Base-by-base conservation (phyloP, 2,329 filamentous ascomycete genomes). In the Colletotrichum noveboracense region DNA sequence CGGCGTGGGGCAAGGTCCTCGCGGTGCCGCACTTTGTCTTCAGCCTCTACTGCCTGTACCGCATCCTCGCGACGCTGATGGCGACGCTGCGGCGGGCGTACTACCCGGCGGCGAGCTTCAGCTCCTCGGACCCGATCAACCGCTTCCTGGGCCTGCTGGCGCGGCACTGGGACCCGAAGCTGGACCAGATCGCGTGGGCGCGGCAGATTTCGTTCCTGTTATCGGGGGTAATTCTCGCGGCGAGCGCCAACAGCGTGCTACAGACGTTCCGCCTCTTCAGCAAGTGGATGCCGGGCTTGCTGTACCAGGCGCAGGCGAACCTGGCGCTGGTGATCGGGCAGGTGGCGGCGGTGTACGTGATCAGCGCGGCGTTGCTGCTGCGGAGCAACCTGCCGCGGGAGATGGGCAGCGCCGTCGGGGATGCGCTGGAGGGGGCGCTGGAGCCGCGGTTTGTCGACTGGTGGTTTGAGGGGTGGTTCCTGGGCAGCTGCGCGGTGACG, bases 401-500 rank as follows among this genome's bases (percentile, higher is more conserved):
- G 82, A 93, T 96, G 81, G 92, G 95, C 74, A 92, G 91, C 66
- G 94, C 94, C 3, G 94, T 97, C 5, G 93, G 92, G 4, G 94
- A 96, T 78, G 94, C 94, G 2, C 85, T 98, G 34, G 93, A 94
- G 58, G 94, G 94, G 24, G 94, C 95, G 18, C 87, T 97, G 10
- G 93, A 95, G 80, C 91, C 91, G 8, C 87, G 88, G 0, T 95
- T 95, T 80, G 93, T 95, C 7, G 93, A 97, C 80, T 89, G 91
- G 34, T 98, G 95, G 95, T 98, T 98, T 79, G 95, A 98, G 83
- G 93, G 92, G 9, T 96, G 95, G 93, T 98, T 97, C 83, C 84
- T 98, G 71, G 82, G 92, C 4, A 93, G 93, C 7, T 94, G 93
- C 77, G 86, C 88, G 1, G 81, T 89, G 14, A 97, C 95, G 2